Conservation (phyloP, 1,284 basidiomycete species). For the Trichosporon ovoides region DNA sequence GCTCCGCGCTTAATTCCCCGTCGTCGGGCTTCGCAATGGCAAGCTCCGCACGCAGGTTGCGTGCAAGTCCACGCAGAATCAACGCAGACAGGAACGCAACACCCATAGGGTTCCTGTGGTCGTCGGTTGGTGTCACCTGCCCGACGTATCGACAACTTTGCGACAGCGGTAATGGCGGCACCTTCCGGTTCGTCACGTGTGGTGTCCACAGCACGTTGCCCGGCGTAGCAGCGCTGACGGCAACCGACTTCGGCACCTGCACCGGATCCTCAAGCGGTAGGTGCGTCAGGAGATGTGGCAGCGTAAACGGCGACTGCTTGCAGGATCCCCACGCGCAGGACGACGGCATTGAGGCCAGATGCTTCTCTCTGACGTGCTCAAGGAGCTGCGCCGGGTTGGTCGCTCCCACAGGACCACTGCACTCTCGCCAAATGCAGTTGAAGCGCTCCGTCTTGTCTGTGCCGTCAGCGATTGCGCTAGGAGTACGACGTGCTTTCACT, state of each 20-base stretch:
- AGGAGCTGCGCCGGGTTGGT: slow-evolving; percentile 28
- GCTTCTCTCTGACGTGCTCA: slow-evolving; percentile 29
- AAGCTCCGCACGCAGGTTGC: slow-evolving; percentile 34
- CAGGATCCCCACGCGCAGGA: slow-evolving; percentile 39
- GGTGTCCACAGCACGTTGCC: slow-evolving; percentile 12
- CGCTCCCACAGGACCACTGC: slow-evolving; percentile 17
- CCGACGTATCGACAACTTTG: slow-evolving; percentile 26
- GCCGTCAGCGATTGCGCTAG: slow-evolving; percentile 9
- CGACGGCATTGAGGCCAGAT: slow-evolving; percentile 20
- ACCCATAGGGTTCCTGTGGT: slow-evolving; percentile 33
- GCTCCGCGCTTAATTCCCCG: slow-evolving; percentile 18
- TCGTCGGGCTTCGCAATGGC: slow-evolving; percentile 19
- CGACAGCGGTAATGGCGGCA: slow-evolving; percentile 26
- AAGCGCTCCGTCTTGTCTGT: slow-evolving; percentile 38
- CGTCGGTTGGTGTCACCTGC: slow-evolving; percentile 27
- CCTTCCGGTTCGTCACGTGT: slow-evolving; percentile 23
- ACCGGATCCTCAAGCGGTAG: slow-evolving; percentile 23
- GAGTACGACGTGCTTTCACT: slow-evolving; percentile 12
- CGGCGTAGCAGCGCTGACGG: slow-evolving; percentile 16
- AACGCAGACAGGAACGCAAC: slow-evolving; percentile 40
- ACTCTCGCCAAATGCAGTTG: slow-evolving; percentile 36
- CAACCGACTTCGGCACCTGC: slow-evolving; percentile 18
- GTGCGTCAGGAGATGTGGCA: slow-evolving; percentile 41
- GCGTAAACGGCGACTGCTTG: slow-evolving; percentile 27
- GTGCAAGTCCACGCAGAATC: slow-evolving; percentile 42